Evolutionary conservation across 768 basidiomycete genomes (phyloP).

Genomic region (Omphalotus guepiniiformis): DNA sequence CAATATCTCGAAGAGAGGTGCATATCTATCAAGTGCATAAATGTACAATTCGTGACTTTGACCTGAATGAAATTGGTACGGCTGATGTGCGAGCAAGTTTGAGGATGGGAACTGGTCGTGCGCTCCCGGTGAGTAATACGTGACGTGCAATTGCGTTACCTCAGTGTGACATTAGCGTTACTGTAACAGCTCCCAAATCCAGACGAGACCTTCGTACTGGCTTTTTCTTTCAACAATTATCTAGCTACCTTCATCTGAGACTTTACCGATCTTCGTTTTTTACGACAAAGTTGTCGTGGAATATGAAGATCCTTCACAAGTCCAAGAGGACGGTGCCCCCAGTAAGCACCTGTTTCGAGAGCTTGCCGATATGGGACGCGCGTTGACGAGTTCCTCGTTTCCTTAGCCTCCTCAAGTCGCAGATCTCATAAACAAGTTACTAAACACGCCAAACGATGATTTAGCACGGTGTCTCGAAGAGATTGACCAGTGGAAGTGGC

Average conservation of each 20-base stretch:
- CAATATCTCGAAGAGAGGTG: no score
- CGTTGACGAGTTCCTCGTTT: slow-evolving; percentile 18
- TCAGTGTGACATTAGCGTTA: no score
- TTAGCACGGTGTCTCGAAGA: slow-evolving; percentile 61
- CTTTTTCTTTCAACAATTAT: no score
- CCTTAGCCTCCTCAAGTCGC: slow-evolving; percentile 73
- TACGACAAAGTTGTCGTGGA: slow-evolving; percentile 36
- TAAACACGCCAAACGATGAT: slow-evolving; percentile 64
- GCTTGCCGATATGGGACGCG: slow-evolving; percentile 11
- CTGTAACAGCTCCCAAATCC: neutral
- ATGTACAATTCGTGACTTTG: no score
- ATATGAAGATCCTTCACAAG: slow-evolving; percentile 87
- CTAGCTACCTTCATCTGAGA: neutral
- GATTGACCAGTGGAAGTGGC: slow-evolving; percentile 88
- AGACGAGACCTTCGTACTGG: neutral
- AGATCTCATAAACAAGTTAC: slow-evolving; percentile 70
- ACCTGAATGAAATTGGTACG: no score
- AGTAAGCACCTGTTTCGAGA: slow-evolving; percentile 39
- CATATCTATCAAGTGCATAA: no score
- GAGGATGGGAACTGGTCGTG: no score
- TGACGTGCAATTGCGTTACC: no score
- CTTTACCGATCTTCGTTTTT: neutral
- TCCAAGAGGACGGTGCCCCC: slow-evolving; percentile 78
- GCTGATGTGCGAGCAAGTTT: no score
- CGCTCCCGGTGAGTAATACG: no score